These are phyloP conservation scores for Bassia scoparia DNA, from an alignment of 148 eudicot genomes.

Conservation along the genomic window DNA sequence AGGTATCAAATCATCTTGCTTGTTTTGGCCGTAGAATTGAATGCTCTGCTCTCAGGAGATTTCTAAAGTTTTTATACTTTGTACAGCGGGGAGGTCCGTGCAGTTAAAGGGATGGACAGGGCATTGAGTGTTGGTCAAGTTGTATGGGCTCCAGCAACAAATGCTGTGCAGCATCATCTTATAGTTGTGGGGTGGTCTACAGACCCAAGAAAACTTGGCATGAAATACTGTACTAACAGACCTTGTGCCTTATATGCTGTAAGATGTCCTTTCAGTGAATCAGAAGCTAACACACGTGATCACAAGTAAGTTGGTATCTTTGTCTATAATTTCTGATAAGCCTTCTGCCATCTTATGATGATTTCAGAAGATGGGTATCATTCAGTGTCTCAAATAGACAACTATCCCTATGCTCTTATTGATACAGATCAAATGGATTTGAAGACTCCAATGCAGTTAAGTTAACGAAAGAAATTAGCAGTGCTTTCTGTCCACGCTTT, in stretches of 20 bases:
- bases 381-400: background rate
- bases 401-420: background rate
- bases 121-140: constrained; percentile 82
- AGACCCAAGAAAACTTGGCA: constrained; percentile 66
- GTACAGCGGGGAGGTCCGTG: constrained; percentile 74
- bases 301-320: constrained; percentile 28
- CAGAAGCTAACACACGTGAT: constrained; percentile 25
- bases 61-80: background rate
- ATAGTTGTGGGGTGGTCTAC: constrained; percentile 89
- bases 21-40: background rate
- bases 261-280: constrained; percentile 43
- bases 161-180: constrained; percentile 46
- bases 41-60: background rate
- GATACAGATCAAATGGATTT: background rate
- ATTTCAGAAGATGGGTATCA: background rate
- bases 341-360: background rate
- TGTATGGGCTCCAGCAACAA: constrained; percentile 67
- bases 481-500: constrained; percentile 77
- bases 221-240: constrained; percentile 73
- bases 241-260: constrained; percentile 78
- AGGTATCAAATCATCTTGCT: constrained; percentile 42
- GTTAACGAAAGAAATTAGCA: constrained; percentile 57
- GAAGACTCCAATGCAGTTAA: constrained; percentile 31
- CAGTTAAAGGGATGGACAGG: constrained; percentile 53
- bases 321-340: background rate